These are phyloP conservation scores for Galerina marginata DNA, from an alignment of 768 basidiomycete genomes.

Conservation along the genomic window DNA sequence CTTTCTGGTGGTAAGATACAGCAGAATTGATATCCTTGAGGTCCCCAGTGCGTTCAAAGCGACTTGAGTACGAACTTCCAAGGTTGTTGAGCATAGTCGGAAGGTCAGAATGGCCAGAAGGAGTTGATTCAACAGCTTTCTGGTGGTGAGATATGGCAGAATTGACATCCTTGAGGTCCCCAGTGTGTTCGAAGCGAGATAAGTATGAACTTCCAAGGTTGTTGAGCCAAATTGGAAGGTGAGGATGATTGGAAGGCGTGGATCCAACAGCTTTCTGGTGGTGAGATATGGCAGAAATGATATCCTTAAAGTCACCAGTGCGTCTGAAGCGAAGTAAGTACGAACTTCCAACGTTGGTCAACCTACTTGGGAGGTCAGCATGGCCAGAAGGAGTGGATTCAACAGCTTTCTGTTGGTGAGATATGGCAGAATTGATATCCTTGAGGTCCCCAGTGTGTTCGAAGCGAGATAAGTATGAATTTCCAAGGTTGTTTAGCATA, in stretches of 20 bases:
- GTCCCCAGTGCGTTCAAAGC: conserved; percentile 1
- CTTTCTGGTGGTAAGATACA: neutral
- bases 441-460: too few species aligned
- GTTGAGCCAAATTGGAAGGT: conserved; percentile 3
- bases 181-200: too few species aligned
- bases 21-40: neutral
- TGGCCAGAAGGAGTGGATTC: too few species aligned
- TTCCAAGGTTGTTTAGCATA: too few species aligned
- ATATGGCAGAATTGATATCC: too few species aligned
- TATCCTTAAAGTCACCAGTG: neutral
- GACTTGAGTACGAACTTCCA: neutral
- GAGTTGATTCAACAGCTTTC: conserved; percentile 6
- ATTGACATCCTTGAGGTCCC: too few species aligned
- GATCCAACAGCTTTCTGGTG: conserved; percentile 2
- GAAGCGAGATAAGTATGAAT: too few species aligned
- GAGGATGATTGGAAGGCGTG: conserved; percentile 3
- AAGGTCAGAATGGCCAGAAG: conserved; percentile 2
- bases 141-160: conserved; percentile 8
- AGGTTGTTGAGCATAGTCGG: neutral
- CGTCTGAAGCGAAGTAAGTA: neutral
- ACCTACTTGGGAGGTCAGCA: too few species aligned
- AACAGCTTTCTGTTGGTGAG: too few species aligned
- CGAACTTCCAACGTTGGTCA: too few species aligned
- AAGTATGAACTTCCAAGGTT: too few species aligned
- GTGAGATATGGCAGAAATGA: conserved; percentile 1